Base-by-base conservation (phyloP, 1,284 basidiomycete genomes). In the Leccinum subrobustum region DNA sequence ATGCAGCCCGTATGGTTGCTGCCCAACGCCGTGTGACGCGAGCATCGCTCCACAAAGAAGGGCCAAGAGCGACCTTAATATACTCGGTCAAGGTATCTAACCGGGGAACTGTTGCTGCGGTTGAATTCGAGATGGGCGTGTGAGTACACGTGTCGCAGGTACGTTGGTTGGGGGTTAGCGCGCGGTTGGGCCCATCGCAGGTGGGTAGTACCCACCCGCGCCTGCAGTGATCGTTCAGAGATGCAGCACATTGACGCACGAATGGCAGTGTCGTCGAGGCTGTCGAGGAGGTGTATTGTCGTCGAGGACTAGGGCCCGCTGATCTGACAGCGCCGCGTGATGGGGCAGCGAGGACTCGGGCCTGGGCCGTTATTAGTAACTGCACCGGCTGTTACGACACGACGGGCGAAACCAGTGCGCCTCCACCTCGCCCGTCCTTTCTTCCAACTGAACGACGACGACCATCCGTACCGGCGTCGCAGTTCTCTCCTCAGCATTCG, bases 321-420 rank as follows among this genome's bases (percentile, higher is more conserved):
- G 57, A 54, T 56, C 64, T 54, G 62, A 47, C 64, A 67, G 59
- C 67, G 58, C 70, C 64, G 59, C 35, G 57, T 70, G 68, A 70
- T 72, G 64, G 63, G 50, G 50, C 57, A 58, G 68, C 61, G 53
- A 64, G 47, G 54, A 27, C 18, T 44, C 61, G 48, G 44, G 44
- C 20, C 44, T 23, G 18, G 56, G 61, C 68, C 65, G 60, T 61
- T 68, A 68, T 73, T 75, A 69, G 70, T 73, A 67, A 72, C 66
- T 20, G 60, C 60, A 35, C 70, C 63, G 60, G 61, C 55, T 48
- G 65, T 75, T 76, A 75, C 71, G 71, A 75, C 65, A 73, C 64
- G 56, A 61, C 65, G 59, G 37, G 58, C 64, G 47, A 73, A 75
- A 72, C 74, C 73, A 71, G 71, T 75, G 74, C 74, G 51, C 59